Base-by-base conservation (phyloP, 139 green algal genomes). In the Parachlorella kessleri region DNA sequence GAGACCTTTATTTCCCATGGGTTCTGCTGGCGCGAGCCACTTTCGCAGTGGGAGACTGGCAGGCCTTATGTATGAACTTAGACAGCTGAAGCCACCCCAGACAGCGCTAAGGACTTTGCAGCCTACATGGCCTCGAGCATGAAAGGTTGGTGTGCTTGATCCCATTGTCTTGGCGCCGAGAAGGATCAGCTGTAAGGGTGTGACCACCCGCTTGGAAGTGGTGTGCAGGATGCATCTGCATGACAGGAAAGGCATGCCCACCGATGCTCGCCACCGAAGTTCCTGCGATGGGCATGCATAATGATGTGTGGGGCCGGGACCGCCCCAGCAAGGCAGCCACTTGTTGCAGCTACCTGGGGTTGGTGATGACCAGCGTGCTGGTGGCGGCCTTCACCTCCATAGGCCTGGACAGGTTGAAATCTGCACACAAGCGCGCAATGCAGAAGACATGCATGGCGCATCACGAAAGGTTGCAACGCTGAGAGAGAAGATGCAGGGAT, bases 361-460 rank as follows among this genome's bases (percentile, higher is more conserved):
- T 88, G 75, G 80, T 80, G 66, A 83, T 79, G 38, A 66, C 73
- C 35, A 85, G 79, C n/a, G 79, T 81, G 41, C 71, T 81, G 8
- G 70, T 72, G 21, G 73, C 42, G 41, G 53, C 48, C 8, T 42
- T 38, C 3, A 37, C 41, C 7, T 73, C 72, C 80, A 83, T 67
- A 23, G 80, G 42, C 3, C 76, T 55, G 18, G 36, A 72, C 38
- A 88, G 66, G 72, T 88, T 88, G 72, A 88, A 88, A 72, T 88
- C 84, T 81, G 67, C 26, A 54, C 2, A 35, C 0, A 6, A 53
- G 38, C 10, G 3, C 33, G 38, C 10, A 28, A n/a, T n/a, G 23
- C 18, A 55, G n/a, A n/a, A n/a, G n/a, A n/a, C n/a, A n/a, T n/a
- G n/a, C n/a, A n/a, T n/a, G n/a, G n/a, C n/a, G n/a, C n/a, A n/a